Percentiles rank a stretch among this genome's conserved stretches.
Evolutionary conservation across 1,139 yeast species (phyloP).

Genomic region (Scheffersomyces quercinus): DNA sequence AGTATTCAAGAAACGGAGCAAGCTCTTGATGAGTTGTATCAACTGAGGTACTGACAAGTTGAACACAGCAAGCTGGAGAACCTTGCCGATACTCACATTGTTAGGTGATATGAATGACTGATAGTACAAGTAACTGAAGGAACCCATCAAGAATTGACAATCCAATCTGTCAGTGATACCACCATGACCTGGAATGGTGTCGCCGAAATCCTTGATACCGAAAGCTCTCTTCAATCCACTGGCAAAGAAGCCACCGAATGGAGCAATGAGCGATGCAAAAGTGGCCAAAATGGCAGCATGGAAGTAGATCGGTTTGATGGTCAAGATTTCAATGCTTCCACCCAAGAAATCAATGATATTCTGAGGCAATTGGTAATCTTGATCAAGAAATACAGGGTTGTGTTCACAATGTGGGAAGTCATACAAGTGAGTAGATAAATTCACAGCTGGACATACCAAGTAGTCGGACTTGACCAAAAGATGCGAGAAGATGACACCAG

Average conservation of each 20-base stretch:
- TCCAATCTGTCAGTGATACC: conserved; percentile 98
- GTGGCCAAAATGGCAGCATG: conserved; percentile 86
- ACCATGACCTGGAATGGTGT: conserved; percentile 96
- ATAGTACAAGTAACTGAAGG: conserved; percentile 86
- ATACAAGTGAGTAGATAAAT: conserved; percentile 56
- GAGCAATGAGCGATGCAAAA: conserved; percentile 96
- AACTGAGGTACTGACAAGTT: conserved; percentile 71
- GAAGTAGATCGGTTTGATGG: conserved; percentile 83
- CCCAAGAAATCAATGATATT: conserved; percentile 51
- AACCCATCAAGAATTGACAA: conserved; percentile 97
- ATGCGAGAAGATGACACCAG: conserved; percentile 67
- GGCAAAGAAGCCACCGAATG: conserved; percentile 98
- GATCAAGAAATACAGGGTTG: conserved; percentile 84
- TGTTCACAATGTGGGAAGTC: conserved; percentile 66
- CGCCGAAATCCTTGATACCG: conserved; percentile 90
- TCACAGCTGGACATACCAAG: conserved; percentile 83
- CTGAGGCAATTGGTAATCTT: conserved; percentile 73
- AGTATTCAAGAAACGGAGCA: conserved; percentile 63
- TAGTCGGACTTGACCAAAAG: conserved; percentile 67
- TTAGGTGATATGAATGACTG: conserved; percentile 84
- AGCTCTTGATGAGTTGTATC: conserved; percentile 57
- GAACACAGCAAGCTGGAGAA: conserved; percentile 74
- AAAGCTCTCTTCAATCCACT: conserved; percentile 97
- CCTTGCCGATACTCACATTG: conserved; percentile 68
- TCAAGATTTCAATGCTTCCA: conserved; percentile 42